These are phyloP conservation scores for Colletotrichum sp. DNA, from an alignment of 2,329 filamentous ascomycete genomes.

Conservation along the genomic window DNA sequence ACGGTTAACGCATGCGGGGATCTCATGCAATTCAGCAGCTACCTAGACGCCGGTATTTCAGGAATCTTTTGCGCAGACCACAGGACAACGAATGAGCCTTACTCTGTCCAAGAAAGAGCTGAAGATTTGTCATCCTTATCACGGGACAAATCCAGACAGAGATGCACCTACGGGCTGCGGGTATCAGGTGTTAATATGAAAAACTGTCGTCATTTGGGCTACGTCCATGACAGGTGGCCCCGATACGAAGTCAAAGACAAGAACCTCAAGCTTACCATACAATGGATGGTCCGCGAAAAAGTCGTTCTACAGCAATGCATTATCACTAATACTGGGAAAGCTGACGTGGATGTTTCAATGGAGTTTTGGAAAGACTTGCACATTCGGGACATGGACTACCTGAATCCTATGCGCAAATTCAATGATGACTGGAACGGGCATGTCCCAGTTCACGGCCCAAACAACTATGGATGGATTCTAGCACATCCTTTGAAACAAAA, in stretches of 20 bases:
- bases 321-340: not conserved
- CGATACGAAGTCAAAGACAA: not conserved
- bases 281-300: not conserved
- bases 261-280: not conserved
- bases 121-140: not conserved
- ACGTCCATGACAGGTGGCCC: not conserved
- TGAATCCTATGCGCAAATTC: not conserved
- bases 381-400: not conserved
- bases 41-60: not conserved
- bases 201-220: not conserved
- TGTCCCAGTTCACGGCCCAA: not conserved
- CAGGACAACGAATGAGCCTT: not conserved
- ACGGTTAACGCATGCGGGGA: not conserved
- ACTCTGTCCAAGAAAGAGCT: not conserved
- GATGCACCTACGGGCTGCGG: not conserved
- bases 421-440: not conserved
- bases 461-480: not conserved
- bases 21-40: not conserved
- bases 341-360: not conserved
- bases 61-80: not conserved
- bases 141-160: fast-evolving
- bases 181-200: fast-evolving
- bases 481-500: not conserved
- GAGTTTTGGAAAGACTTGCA: not conserved
- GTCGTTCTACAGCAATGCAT: not conserved